Evolutionary conservation across 1,284 basidiomycete species (phyloP), one percentile per base, ranked within the genome.

Genomic region (Wolfiporia cocos): DNA sequence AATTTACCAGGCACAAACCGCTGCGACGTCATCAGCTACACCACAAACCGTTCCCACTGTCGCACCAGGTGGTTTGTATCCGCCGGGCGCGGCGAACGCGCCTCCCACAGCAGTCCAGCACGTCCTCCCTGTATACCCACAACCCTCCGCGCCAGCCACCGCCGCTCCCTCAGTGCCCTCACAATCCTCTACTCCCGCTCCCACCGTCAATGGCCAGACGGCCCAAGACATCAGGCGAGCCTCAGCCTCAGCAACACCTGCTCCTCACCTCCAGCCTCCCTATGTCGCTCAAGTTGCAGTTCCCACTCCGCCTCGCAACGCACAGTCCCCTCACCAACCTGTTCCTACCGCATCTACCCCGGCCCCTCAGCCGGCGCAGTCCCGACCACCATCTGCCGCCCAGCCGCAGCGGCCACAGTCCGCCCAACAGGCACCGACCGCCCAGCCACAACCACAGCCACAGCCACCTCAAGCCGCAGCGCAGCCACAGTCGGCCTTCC

Each of bases 81-180:
- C n/a, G n/a, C n/a, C n/a, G n/a, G n/a, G n/a, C n/a, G n/a, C n/a
- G n/a, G n/a, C n/a, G n/a, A n/a, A n/a, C n/a, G n/a, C n/a, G n/a
- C n/a, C n/a, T n/a, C n/a, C n/a, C n/a, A n/a, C n/a, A n/a, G n/a
- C n/a, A n/a, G 32, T 37, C 3, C 49, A 46, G 22, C 17, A 44
- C 18, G 44, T 44, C 6, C 54, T 54, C 11, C 46, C 9, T 42
- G 44, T 30, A 23, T 55, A 41, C 10, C 45, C 52, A 4, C 37
- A 46, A 6, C 43, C 42, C 5, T 34, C 50, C 41, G 30, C 42
- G 37, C 36, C 50, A 47, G n/a, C 44, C 29, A 21, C 44, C 11
- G 21, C 53, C 12, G 20, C 59, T 11, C 47, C 52, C 11, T 28
- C 59, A 10, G 45, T 43, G n/a, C 52, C 62, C 23, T 42, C 49